phyloP scores from a whole-genome alignment of 129 eudicot genomes.

The Pulicaria dysenterica region DNA sequence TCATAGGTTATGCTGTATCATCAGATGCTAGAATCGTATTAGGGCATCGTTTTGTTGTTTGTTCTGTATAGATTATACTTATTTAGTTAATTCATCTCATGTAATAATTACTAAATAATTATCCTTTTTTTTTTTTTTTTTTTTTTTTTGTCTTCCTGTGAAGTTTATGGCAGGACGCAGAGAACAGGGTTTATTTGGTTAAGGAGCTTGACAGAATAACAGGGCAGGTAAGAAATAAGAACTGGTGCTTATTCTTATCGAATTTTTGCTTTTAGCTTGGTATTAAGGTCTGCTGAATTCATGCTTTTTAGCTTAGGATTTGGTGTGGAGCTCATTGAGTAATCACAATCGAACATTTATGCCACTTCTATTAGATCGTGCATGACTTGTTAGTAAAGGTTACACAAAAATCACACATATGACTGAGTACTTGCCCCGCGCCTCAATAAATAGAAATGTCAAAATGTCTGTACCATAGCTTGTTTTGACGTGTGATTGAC shows the following conservation, averaged over 20 bases:
- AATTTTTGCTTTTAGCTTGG: background rate
- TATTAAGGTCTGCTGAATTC: background rate
- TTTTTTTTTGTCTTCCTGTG: slow-evolving; percentile 15
- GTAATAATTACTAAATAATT: background rate
- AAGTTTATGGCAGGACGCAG: slow-evolving; percentile 95
- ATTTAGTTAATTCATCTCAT: background rate
- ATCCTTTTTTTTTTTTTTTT: background rate
- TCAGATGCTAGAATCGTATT: slow-evolving; percentile 17
- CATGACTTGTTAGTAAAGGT: slow-evolving; percentile 9
- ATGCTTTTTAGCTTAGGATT: slow-evolving; percentile 1
- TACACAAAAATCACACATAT: background rate
- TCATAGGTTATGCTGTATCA: background rate
- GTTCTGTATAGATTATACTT: background rate
- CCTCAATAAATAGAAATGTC: background rate
- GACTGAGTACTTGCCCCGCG: background rate
- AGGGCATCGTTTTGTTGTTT: slow-evolving; percentile 9
- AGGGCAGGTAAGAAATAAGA: slow-evolving; percentile 62
- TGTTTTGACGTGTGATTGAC: background rate
- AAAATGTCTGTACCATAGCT: background rate
- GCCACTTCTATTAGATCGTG: background rate
- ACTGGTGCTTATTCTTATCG: slow-evolving; percentile 2
- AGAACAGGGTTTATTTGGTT: slow-evolving; percentile 70
- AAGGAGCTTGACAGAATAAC: slow-evolving; percentile 89
- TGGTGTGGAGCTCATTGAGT: background rate
- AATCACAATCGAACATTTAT: background rate